Evolutionary conservation across 2,329 filamentous ascomycete genomes (phyloP), one percentile per base, ranked within the genome.

Genomic region (Pestalotiopsis sp.): DNA sequence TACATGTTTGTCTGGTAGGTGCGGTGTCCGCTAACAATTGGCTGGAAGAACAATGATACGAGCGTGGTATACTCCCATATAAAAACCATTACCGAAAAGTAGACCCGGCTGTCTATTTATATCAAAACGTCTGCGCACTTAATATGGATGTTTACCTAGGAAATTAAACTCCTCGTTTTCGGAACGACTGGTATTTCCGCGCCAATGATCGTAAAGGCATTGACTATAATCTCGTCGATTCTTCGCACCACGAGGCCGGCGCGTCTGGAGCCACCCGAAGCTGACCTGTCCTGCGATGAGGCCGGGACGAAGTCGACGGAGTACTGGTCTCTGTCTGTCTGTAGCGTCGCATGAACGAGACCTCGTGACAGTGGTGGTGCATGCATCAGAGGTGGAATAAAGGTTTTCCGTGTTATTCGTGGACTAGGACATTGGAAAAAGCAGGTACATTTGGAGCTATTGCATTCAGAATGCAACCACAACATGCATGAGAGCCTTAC

Each of bases 1-100:
- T 57, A 23, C 67, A 68, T 68, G 49, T 66, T 52, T 23, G 57
- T 11, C 45, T n/a, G 17, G 45, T 9, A n/a, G 45, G 20, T 36
- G 31, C 31, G 31, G n/a, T 39, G 14, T n/a, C 45, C 45, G 45
- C 45, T n/a, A 20, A n/a, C n/a, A 52, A 9, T 36, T 36, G 31
- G 7, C 45, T 52, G 45, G 45, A 52, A n/a, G 45, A 52, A n/a
- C 45, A n/a, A 52, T 17, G 45, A 52, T 52, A n/a, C 45, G 45
- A 52, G 45, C 20, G 45, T 52, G 45, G 17, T 23, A n/a, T 52
- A 52, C 45, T 52, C 7, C 45, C 20, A 17, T 20, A 23, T 52
- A n/a, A 52, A 52, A 23, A 52, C 23, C 45, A 20, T 52, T 52
- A 11, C 45, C n/a, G 45, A 23, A 52, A n/a, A n/a, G 45, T n/a